Evolutionary conservation across 202 grass and related monocot species (phyloP), one percentile per base, ranked within the genome.

Genomic region (Bolboschoenoplectus hybrid): DNA sequence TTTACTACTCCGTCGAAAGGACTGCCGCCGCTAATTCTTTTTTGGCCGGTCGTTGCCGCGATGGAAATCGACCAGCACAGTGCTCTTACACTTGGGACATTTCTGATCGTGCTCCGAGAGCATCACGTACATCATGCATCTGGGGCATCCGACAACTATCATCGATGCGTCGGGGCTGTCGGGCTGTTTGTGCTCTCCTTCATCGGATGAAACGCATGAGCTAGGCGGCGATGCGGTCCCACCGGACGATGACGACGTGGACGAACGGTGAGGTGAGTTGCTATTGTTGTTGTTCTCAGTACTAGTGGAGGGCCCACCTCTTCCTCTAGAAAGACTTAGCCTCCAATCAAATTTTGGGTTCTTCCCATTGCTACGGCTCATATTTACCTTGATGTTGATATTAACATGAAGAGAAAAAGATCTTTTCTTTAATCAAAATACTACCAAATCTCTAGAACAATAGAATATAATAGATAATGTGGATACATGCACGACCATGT

Each of bases 101-200:
- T 93, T 92, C 50, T 92, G 92, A 60, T 97, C 94, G n/a, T 94
- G 90, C 81, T 92, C 88, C 2, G 92, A 97, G 64, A 97, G 90
- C 94, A 97, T 97, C 76, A 97, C 94, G 85, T 97, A 97, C 90
- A 97, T 97, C 85, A 97, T 91, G 92, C 94, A 97, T 69, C 92
- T 84, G 46, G 94, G 92, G 89, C 94, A 97, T n/a, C 94, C 94
- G 2, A 89, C 92, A 10, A 97, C 86, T 52, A 97, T 84, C 92
- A 94, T 94, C 4, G 94, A 81, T 39, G 91, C 74, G 38, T 85
- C 64, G 17, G 72, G 86, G 32, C 43, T 88, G 10, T 69, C 76
- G 34, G 55, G 72, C 43, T 45, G 74, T 0, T 65, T 85, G 49
- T 90, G 89, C 16, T 88, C 92, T 88, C 88, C 88, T 19, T 92